A percentile compares a stretch with the other conserved stretches of the same genome.
Conservation (phyloP, 345 rosid species). For the Eucalyptus leucophloia region DNA sequence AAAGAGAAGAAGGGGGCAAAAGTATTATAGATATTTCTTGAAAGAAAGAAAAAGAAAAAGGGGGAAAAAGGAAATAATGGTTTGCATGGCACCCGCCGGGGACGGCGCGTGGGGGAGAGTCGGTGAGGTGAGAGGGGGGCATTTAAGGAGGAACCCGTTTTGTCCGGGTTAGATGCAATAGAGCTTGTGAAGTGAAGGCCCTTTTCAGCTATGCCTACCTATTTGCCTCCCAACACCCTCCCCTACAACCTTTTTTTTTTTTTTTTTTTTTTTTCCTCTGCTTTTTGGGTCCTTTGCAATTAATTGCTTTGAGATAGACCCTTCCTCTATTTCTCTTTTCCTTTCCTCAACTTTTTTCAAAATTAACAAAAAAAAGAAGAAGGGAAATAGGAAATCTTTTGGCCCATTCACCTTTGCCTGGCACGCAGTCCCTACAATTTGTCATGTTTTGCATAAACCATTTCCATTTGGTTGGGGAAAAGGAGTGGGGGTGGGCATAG, state of each 20-base stretch:
- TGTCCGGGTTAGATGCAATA: slow-evolving; percentile 30
- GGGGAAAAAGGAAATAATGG: neutral
- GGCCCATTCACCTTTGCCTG: neutral
- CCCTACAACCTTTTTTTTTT: neutral
- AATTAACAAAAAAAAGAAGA: neutral
- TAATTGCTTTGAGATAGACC: slow-evolving; percentile 33
- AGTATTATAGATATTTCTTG: neutral
- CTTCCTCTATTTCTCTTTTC: neutral
- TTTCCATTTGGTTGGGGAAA: neutral
- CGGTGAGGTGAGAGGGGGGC: neutral
- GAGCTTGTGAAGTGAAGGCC: neutral
- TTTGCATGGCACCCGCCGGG: neutral
- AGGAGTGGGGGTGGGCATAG: neutral
- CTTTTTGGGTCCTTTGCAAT: slow-evolving; percentile 15
- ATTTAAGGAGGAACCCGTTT: slow-evolving; percentile 18
- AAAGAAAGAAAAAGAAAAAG: neutral
- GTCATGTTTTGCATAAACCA: neutral
- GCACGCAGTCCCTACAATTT: neutral
- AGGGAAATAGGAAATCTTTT: neutral
- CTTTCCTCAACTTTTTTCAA: neutral
- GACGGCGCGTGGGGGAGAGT: neutral
- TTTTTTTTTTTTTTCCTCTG: neutral
- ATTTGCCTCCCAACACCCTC: neutral
- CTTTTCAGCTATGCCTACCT: neutral
- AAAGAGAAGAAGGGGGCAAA: neutral